Evolutionary conservation across 495 filamentous ascomycete species (phyloP), one percentile per base, ranked within the genome.

Genomic region (Aspergillus steynii): DNA sequence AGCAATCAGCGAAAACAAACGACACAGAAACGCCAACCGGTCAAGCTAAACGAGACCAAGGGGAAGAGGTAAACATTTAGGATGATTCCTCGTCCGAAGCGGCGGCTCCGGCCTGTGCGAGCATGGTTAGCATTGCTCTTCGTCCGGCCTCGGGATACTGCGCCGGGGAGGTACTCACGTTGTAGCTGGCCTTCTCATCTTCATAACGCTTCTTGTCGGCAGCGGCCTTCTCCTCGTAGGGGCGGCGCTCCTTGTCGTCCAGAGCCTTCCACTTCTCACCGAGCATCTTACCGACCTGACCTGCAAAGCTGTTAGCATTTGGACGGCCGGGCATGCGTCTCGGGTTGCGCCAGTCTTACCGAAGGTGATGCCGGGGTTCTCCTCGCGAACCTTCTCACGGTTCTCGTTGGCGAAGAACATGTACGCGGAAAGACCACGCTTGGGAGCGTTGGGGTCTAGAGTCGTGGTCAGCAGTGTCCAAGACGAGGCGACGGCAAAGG

Each of bases 371-470:
- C 94, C 94, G 5, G 96, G 94, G 84, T 99, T 98, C 78, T 99
- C 95, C 73, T 96, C 91, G 71, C 94, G 90, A 67, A 99, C 95
- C 75, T 95, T 96, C 67, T 98, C 95, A 67, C 95, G 93, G 77
- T 97, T 90, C 75, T 98, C 96, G 69, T 98, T 98, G 84, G 95
- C 95, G 74, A 99, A 99, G 87, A 98, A 99, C 95, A 99, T 99
- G 86, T 99, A 99, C 55, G 96, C 95, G 26, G 95, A 99, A 53
- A 99, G 90, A 80, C 93, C 96, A 79, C 95, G 91, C 90, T 98
- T 99, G 72, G 95, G 95, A 52, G 93, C 93, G 75, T 98, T 97
- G 79, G 95, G 95, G 77, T 99, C 95, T 98, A 64, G 45, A 63
- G 15, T 7, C 10, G 51, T 42, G 28, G 55, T 67, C 50, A 50